Percentiles rank a stretch among this genome's conserved stretches.
Conservation (phyloP, 2,329 filamentous ascomycete genomes). For the Sporothrix humicola region DNA sequence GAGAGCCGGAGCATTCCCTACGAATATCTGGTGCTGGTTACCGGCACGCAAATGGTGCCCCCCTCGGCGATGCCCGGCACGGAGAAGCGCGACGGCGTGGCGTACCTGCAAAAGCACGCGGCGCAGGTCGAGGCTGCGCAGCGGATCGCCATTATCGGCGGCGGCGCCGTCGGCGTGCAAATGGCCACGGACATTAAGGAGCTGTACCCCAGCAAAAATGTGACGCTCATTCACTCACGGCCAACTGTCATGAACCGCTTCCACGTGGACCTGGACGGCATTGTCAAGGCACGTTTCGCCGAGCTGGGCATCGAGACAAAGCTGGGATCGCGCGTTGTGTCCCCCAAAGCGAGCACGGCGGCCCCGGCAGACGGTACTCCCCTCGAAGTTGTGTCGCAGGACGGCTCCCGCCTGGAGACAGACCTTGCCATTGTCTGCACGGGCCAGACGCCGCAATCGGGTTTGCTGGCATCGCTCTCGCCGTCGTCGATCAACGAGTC, state of each 20-base stretch:
- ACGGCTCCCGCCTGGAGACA: constrained; percentile 28
- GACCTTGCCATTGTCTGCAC: constrained; percentile 33
- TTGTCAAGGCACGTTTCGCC: constrained; percentile 33
- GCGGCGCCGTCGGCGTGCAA: constrained; percentile 57
- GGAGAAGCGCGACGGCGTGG: constrained; percentile 51
- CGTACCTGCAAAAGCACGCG: constrained; percentile 53
- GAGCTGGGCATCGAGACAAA: constrained; percentile 33
- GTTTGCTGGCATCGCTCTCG: constrained; percentile 29
- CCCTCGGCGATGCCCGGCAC: constrained; percentile 56
- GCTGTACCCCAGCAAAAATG: constrained; percentile 60
- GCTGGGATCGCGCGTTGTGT: constrained; percentile 32
- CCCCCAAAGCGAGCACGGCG: constrained; percentile 4
- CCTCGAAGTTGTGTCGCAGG: constrained; percentile 24
- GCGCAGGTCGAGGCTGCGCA: constrained; percentile 49
- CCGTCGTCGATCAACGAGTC: constrained; percentile 29
- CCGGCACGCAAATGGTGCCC: constrained; percentile 54
- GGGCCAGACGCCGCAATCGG: constrained; percentile 34
- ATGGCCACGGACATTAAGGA: constrained; percentile 42
- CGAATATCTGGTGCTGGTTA: constrained; percentile 56
- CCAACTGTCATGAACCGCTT: constrained; percentile 48
- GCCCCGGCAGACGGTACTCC: constrained; percentile 8
- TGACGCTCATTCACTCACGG: constrained; percentile 65
- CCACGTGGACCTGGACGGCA: constrained; percentile 29
- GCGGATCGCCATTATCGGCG: constrained; percentile 59
- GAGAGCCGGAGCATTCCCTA: constrained; percentile 18